A percentile compares a stretch with the other conserved stretches of the same genome.
phyloP scores from a whole-genome alignment of 1,284 basidiomycete species.

The Pyrrhoderma lamaoense region DNA sequence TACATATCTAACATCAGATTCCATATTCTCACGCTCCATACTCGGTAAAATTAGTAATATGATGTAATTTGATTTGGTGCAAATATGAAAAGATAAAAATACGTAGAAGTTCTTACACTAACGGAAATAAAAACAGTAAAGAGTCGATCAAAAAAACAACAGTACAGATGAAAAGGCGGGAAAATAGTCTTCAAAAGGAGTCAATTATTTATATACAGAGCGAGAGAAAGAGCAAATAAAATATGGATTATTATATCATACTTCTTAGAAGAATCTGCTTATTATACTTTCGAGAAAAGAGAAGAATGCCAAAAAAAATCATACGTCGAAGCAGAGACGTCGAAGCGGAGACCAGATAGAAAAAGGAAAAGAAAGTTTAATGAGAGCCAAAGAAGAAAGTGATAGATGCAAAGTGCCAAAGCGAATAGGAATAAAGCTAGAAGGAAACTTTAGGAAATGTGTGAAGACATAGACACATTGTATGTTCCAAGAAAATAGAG shows the following conservation, averaged over 20 bases:
- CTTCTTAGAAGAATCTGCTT: neutral
- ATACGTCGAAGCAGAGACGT: neutral
- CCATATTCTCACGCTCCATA: no score
- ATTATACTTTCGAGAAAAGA: neutral
- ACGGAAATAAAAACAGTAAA: neutral
- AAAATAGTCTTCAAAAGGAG: neutral
- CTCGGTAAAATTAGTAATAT: no score
- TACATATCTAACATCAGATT: no score
- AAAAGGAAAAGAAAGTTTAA: conserved; percentile 4
- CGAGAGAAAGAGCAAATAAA: neutral
- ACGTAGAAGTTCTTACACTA: neutral
- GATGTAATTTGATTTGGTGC: neutral
- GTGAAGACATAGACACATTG: conserved; percentile 1
- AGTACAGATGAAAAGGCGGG: neutral
- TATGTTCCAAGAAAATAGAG: neutral
- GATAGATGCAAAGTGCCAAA: neutral
- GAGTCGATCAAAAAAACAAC: neutral
- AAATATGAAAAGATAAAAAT: neutral
- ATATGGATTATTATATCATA: neutral
- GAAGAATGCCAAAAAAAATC: neutral
- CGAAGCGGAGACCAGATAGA: neutral
- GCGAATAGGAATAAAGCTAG: neutral
- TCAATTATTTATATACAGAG: neutral
- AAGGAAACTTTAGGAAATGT: neutral
- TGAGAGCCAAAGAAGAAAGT: neutral